Conservation (phyloP, 2,329 filamentous ascomycete species). For the Fusarium decemcellulare region DNA sequence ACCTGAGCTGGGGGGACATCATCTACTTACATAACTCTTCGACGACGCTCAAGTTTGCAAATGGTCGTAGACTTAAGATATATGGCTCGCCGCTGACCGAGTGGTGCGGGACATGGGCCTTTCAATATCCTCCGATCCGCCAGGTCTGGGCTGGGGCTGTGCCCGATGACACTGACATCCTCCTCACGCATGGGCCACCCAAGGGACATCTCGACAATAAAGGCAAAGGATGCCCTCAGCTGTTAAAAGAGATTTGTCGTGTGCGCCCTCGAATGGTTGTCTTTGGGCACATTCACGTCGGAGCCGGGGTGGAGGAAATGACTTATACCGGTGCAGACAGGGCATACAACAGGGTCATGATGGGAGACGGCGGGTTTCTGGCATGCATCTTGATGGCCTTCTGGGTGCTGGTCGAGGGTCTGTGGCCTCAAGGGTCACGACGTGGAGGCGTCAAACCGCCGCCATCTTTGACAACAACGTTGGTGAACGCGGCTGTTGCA, state of each 20-base stretch:
- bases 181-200: constrained; percentile 57
- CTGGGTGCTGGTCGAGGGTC: constrained; percentile 4
- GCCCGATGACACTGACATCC: constrained; percentile 50
- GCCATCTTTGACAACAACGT: constrained; percentile 3
- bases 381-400: not conserved
- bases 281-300: constrained; percentile 56
- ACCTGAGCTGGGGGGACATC: constrained; percentile 52
- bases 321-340: constrained; percentile 4
- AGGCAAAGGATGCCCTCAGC: constrained; percentile 48
- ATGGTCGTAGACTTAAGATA: constrained; percentile 48
- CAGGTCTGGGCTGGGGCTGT: constrained; percentile 25
- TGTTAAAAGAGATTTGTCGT: constrained; percentile 50
- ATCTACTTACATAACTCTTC: constrained; percentile 51
- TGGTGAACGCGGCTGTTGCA: constrained; percentile 9
- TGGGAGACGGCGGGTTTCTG: constrained; percentile 5
- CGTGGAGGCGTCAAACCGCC: not conserved
- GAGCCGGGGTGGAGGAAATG: constrained; percentile 6
- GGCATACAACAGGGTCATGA: not conserved
- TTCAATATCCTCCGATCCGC: constrained; percentile 53
- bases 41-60: constrained; percentile 42
- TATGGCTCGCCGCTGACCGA: constrained; percentile 54
- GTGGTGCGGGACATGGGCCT: constrained; percentile 55
- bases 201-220: constrained; percentile 52
- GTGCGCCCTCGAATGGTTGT: constrained; percentile 52
- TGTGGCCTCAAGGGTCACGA: not conserved